Conservation (phyloP, 495 filamentous ascomycete species). For the Neurospora sp. region DNA sequence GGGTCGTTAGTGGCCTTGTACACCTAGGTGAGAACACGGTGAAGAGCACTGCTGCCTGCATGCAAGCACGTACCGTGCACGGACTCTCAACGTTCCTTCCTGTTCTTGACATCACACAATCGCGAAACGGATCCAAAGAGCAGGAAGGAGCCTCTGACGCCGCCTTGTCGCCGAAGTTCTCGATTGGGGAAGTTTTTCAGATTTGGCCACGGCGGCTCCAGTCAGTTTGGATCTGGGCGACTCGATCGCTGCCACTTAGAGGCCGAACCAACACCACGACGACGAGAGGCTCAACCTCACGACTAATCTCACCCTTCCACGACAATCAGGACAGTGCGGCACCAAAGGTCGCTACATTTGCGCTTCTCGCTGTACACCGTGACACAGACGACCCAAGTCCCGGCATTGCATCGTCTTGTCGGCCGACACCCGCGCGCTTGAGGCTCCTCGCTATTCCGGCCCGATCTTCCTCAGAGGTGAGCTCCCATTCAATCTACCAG, state of each 20-base stretch:
- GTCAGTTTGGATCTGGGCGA: neutral
- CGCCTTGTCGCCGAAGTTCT: neutral
- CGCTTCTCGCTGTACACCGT: neutral
- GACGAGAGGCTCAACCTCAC: neutral
- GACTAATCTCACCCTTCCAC: neutral
- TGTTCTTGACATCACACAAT: neutral
- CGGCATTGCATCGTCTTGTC: neutral
- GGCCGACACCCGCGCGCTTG: neutral
- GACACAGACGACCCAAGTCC: neutral
- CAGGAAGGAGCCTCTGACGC: neutral
- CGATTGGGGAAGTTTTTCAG: neutral
- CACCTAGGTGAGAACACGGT: neutral
- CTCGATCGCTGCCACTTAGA: neutral
- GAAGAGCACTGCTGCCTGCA: neutral
- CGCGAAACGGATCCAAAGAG: neutral
- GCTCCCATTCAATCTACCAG: neutral
- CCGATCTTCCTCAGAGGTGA: neutral
- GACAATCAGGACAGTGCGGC: neutral
- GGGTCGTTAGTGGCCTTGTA: neutral
- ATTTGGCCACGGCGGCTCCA: neutral
- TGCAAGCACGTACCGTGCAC: neutral
- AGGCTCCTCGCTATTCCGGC: neutral
- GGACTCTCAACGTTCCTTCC: neutral
- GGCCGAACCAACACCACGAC: neutral
- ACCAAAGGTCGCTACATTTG: neutral